Evolutionary conservation across 331 rosid genomes (phyloP).

Genomic region (Quercus phellos): DNA sequence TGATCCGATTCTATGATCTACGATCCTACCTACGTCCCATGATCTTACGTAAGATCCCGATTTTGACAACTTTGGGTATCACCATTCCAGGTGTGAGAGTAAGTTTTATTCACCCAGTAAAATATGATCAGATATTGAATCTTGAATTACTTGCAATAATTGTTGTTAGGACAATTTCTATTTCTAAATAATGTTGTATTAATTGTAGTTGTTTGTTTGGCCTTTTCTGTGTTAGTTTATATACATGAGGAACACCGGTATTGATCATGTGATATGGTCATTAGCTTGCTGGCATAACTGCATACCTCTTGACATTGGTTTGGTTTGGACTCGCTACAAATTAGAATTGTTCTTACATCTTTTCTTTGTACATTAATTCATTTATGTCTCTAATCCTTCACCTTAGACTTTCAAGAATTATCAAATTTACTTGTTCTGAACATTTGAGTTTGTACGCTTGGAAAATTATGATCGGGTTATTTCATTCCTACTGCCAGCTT

Average conservation of each 20-base stretch:
- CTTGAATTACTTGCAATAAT: not conserved
- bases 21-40: too few species aligned
- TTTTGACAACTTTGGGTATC: too few species aligned
- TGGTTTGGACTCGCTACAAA: not conserved
- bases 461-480: too few species aligned
- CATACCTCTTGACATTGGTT: not conserved
- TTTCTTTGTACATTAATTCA: not conserved
- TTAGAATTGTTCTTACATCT: not conserved
- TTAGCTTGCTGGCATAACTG: not conserved
- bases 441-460: too few species aligned
- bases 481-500: not conserved
- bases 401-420: not conserved
- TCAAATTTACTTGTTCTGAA: not conserved
- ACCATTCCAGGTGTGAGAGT: too few species aligned
- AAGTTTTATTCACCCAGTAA: constrained; percentile 22
- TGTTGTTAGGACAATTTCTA: not conserved
- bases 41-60: too few species aligned
- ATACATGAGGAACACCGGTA: not conserved
- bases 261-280: not conserved
- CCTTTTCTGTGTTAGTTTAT: not conserved
- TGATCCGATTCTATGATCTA: too few species aligned
- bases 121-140: not conserved
- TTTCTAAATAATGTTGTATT: not conserved
- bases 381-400: not conserved
- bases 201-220: not conserved